Evolutionary conservation across 768 basidiomycete genomes (phyloP), one percentile per base, ranked within the genome.

Genomic region (Lactarius hatsudake): DNA sequence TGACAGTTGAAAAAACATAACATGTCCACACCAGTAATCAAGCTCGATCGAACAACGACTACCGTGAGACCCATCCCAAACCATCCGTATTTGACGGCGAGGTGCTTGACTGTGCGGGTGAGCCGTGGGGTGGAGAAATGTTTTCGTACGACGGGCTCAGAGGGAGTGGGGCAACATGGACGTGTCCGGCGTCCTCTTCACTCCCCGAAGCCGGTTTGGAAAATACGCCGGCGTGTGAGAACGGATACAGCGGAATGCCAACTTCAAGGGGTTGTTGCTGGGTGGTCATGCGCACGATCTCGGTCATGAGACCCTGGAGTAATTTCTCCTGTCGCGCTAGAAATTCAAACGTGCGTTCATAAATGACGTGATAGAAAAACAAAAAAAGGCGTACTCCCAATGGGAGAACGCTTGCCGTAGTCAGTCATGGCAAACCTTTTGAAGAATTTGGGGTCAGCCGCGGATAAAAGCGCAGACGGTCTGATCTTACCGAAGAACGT

Each of bases 351-450:
- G 53, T 48, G 60, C 30, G 42, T 1, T 62, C 17, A 68, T 8
- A 65, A 28, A 42, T 51, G 51, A 51, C 5, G 18, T 28, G 30
- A 45, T 26, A 28, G 34, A 15, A 28, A 36, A 43, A 51, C n/a
- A 61, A 45, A 38, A 43, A 34, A 48, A 59, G 45, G 79, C 90
- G 78, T 75, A 94, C 92, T 85, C 70, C 92, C 92, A 57, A 94
- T 91, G 13, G 91, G 90, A 28, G 92, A 94, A 55, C 86, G 84
- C 61, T 82, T 78, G 10, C 92, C 92, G 72, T 91, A 94, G 68
- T 84, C 87, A 74, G 92, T 79, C 91, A 94, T 92, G 0, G 93
- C 93, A 72, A 87, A 88, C 67, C 92, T 93, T 72, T 93, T 91
- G 1, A 90, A 90, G 72, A 87, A 87, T 65, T 90, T 90, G 72